Conservation (phyloP, 768 basidiomycete genomes). For the Lentinus tigrinus region DNA sequence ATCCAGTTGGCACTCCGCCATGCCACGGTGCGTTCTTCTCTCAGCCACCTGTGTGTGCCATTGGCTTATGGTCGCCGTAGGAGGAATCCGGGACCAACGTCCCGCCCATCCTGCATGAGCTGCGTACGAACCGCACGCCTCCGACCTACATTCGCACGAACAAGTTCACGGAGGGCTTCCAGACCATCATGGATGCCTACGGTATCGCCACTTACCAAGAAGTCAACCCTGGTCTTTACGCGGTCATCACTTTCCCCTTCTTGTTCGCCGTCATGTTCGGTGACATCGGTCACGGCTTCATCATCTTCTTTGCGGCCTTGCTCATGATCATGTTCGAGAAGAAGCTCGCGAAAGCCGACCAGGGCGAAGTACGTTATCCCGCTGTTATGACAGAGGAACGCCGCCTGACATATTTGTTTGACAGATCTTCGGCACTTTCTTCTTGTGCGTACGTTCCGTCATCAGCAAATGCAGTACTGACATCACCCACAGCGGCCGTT, state of each 20-base stretch:
- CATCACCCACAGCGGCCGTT: slow-evolving; percentile 72
- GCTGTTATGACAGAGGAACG: background rate
- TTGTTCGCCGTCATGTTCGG: slow-evolving; percentile 99
- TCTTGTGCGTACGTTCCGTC: slow-evolving; percentile 64
- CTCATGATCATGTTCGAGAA: slow-evolving; percentile 89
- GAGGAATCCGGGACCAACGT: slow-evolving; percentile 93
- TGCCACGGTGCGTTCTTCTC: slow-evolving; percentile 59
- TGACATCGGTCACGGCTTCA: slow-evolving; percentile 93
- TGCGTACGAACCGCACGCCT: slow-evolving; percentile 86
- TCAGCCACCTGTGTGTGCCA: background rate
- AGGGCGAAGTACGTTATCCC: slow-evolving; percentile 62
- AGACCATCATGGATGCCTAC: slow-evolving; percentile 97
- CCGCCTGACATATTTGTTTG: background rate
- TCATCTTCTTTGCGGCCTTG: slow-evolving; percentile 73
- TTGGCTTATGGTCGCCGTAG: slow-evolving; percentile 23
- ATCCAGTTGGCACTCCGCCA: slow-evolving; percentile 87
- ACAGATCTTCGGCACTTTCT: slow-evolving; percentile 85
- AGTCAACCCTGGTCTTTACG: slow-evolving; percentile 94
- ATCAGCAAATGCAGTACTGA: slow-evolving; percentile 1
- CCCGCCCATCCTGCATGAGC: slow-evolving; percentile 88
- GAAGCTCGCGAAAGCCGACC: slow-evolving; percentile 66
- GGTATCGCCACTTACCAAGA: slow-evolving; percentile 95
- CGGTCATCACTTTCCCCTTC: slow-evolving; percentile 93
- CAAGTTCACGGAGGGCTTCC: slow-evolving; percentile 96
- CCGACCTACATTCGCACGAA: slow-evolving; percentile 95